Percentiles rank a stretch among this genome's conserved stretches.
phyloP scores from a whole-genome alignment of 176 grass and related monocot species.

The Miscanthus lutarioriparius region DNA sequence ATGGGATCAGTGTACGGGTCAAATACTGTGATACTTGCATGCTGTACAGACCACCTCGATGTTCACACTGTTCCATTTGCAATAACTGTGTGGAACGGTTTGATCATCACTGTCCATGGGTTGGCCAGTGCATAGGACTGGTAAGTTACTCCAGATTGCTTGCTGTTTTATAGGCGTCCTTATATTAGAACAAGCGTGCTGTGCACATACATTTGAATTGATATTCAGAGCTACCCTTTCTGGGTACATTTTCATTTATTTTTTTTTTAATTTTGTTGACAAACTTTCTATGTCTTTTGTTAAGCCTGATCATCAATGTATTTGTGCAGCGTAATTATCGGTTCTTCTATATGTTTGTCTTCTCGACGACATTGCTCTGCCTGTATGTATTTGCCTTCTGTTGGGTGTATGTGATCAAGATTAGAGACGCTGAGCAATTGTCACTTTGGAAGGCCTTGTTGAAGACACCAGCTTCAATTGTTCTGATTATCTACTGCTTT shows the following conservation, averaged over 20 bases:
- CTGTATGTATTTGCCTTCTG: constrained; percentile 88
- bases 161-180: not conserved
- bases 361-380: constrained; percentile 83
- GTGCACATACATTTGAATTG: not conserved
- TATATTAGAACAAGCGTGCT: not conserved
- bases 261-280: not conserved
- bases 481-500: constrained; percentile 86
- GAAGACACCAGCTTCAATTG: constrained; percentile 80
- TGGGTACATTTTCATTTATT: not conserved
- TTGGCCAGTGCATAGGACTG: constrained; percentile 89
- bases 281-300: not conserved
- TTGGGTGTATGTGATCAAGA: constrained; percentile 93
- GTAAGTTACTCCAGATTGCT: constrained; percentile 47
- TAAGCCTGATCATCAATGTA: constrained; percentile 33
- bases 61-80: constrained; percentile 95
- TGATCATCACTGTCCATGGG: constrained; percentile 98
- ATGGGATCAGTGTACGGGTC: constrained; percentile 70
- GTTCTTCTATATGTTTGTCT: constrained; percentile 99
- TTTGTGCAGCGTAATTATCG: constrained; percentile 87
- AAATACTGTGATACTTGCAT: constrained; percentile 96
- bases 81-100: constrained; percentile 94
- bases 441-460: constrained; percentile 70
- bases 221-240: constrained; percentile 10
- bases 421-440: constrained; percentile 57
- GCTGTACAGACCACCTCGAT: constrained; percentile 86